phyloP scores from a whole-genome alignment of 2,329 filamentous ascomycete species.

The Diplodia corticola region DNA sequence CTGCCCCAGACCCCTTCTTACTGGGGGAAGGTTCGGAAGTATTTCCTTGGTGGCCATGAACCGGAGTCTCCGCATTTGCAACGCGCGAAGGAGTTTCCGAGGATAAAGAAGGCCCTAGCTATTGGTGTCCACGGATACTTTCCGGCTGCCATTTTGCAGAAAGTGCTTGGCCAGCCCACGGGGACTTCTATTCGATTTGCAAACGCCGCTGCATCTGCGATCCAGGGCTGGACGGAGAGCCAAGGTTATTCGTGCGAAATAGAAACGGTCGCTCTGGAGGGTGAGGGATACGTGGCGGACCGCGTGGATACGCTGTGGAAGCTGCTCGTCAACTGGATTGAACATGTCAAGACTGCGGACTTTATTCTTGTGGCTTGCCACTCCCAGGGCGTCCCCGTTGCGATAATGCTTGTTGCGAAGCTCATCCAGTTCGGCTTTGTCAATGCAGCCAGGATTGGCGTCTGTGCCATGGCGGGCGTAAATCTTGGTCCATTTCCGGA shows the following conservation, averaged over 20 bases:
- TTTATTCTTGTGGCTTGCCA: constrained; percentile 91
- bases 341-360: constrained; percentile 83
- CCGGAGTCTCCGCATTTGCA: constrained; percentile 67
- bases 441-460: constrained; percentile 71
- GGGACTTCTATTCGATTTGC: constrained; percentile 94
- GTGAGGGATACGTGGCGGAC: constrained; percentile 88
- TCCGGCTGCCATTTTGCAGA: constrained; percentile 81
- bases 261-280: constrained; percentile 91
- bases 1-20: constrained; percentile 47
- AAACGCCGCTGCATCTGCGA: constrained; percentile 79
- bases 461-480: constrained; percentile 89
- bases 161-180: constrained; percentile 89
- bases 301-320: constrained; percentile 93
- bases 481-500: constrained; percentile 91
- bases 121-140: constrained; percentile 96
- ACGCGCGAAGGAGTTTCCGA: constrained; percentile 66
- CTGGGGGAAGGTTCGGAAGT: constrained; percentile 45
- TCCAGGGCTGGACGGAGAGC: constrained; percentile 76
- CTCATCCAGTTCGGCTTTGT: constrained; percentile 88
- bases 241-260: constrained; percentile 78
- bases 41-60: constrained; percentile 48
- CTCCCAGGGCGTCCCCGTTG: constrained; percentile 92
- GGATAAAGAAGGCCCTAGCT: constrained; percentile 80
- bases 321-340: constrained; percentile 89
- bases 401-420: constrained; percentile 88